These are phyloP conservation scores for Volvox reticuliferus DNA, from an alignment of 139 green algal species.

Conservation along the genomic window DNA sequence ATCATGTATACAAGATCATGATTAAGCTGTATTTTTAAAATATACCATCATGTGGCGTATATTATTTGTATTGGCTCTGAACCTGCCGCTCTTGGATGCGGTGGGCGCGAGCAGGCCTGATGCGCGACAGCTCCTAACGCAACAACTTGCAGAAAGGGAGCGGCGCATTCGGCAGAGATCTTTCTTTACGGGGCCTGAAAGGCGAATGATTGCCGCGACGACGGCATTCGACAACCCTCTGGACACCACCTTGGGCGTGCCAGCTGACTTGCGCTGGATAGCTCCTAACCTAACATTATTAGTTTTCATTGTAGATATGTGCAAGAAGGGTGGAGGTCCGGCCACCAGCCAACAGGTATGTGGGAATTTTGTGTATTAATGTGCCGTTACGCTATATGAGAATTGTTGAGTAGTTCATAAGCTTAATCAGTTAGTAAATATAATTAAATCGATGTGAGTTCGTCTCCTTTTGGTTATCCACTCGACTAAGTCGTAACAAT, in stretches of 20 bases:
- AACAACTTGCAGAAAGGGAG: neutral
- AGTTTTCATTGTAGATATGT: slow-evolving; percentile 36
- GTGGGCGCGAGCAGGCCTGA: neutral
- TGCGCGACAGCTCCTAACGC: neutral
- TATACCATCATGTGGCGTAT: neutral
- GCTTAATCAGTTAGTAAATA: neutral
- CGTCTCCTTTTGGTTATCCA: neutral
- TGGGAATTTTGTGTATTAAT: neutral
- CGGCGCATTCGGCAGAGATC: neutral
- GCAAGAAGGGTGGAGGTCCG: slow-evolving; percentile 18
- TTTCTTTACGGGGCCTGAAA: neutral
- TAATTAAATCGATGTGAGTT: neutral
- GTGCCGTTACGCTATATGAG: neutral
- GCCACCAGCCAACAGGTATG: neutral
- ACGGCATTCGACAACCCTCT: neutral
- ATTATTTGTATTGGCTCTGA: neutral
- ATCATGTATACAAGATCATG: neutral
- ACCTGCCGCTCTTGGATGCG: neutral
- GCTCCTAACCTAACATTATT: neutral
- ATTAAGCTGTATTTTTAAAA: neutral
- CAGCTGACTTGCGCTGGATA: neutral
- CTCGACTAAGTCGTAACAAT: neutral
- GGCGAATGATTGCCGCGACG: neutral
- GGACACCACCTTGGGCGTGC: neutral
- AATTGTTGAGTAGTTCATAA: neutral